Base-by-base conservation (phyloP, 2,329 filamentous ascomycete genomes). In the Alternaria gansuensis region DNA sequence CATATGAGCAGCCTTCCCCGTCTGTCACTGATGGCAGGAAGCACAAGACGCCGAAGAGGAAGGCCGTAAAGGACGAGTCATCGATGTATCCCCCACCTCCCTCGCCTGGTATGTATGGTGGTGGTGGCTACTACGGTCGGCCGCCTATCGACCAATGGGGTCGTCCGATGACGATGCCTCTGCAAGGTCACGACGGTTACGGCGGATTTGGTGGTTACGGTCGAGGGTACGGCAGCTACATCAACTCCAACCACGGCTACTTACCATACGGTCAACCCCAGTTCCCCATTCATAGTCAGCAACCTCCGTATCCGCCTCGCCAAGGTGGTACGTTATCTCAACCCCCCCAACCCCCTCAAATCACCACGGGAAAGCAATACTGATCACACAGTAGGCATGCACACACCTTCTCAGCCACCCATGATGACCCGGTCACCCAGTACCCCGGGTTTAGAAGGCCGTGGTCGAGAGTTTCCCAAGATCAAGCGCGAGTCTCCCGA, bases 401-500 rank as follows among this genome's bases (percentile, higher is more conserved):
- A 53, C 23, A 41, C 43, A 5, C 44, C 43, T n/a, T 48, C 41
- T 11, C 50, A 58, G 14, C 39, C 21, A 24, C 10, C 21, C 23
- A 31, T 41, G 0, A 56, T 56, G 50, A 53, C 53, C 2, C 54
- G 48, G 4, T 29, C 45, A 7, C 59, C 56, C 10, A 50, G 54
- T 21, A 41, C 49, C 2, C 44, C 41, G n/a, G 33, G 44, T n/a
- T 24, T n/a, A 5, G 50, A 33, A 13, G 34, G 51, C 10, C 51
- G 51, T 4, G 11, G 2, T n/a, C 36, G 17, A 2, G 17, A 36
- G 3, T 51, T 37, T 1, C 14, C 43, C 6, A 57, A 50, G 31
- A 59, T 71, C 59, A 72, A 71, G 51, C 60, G 61, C 6, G 68
- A 72, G 44, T 57, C 54, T 2, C 5, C 60, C 64, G 10, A 57